phyloP scores from a whole-genome alignment of 768 basidiomycete genomes.

The Russula dissimulans region DNA sequence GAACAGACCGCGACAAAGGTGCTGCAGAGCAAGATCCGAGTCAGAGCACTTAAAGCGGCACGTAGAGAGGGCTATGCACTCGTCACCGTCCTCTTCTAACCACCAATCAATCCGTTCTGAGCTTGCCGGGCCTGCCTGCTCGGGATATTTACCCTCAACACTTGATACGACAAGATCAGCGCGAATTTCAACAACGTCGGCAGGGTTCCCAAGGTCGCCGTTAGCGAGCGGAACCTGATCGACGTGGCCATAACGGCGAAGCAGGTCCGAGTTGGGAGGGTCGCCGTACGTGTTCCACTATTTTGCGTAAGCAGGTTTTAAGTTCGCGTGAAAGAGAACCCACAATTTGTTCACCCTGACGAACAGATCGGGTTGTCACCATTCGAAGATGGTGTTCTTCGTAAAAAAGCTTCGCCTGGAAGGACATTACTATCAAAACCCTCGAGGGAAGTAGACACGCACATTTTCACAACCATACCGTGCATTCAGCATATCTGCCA shows the following conservation, averaged over 20 bases:
- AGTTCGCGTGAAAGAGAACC: constrained; percentile 24
- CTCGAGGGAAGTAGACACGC: constrained; percentile 22
- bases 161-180: constrained; percentile 57
- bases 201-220: constrained; percentile 56
- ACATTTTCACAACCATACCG: constrained; percentile 80
- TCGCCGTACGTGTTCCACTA: constrained; percentile 97
- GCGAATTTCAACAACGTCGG: constrained; percentile 68
- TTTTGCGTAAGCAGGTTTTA: not conserved
- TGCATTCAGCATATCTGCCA: constrained; percentile 96
- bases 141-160: constrained; percentile 21
- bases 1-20: constrained; percentile 48
- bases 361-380: constrained; percentile 68
- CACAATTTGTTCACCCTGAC: constrained; percentile 81
- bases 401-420: constrained; percentile 77
- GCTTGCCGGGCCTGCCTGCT: constrained; percentile 16
- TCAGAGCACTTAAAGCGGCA: not conserved
- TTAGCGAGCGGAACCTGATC: constrained; percentile 56
- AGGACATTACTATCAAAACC: not conserved
- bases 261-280: constrained; percentile 83
- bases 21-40: constrained; percentile 28
- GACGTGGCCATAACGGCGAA: constrained; percentile 92
- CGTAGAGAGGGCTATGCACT: constrained; percentile 41
- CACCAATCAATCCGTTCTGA: constrained; percentile 81
- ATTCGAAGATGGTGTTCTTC: constrained; percentile 66
- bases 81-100: constrained; percentile 84